A percentile compares a stretch with the other conserved stretches of the same genome.
Conservation (phyloP, 1,139 yeast genomes). For the Candida mesenterica region DNA sequence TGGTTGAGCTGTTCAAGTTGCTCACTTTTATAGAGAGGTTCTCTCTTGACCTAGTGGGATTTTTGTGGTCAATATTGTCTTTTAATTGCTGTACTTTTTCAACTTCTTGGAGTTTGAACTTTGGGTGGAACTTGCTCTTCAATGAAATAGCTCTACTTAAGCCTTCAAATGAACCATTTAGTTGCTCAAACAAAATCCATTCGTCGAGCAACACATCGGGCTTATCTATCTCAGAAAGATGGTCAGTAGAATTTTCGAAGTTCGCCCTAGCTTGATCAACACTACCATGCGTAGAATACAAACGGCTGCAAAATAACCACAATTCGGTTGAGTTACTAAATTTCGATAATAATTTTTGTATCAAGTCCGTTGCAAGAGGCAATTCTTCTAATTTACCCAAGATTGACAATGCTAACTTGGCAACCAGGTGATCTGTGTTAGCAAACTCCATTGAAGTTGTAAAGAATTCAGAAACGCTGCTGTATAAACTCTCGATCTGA, state of each 20-base stretch:
- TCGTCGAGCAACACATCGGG: constrained; percentile 53
- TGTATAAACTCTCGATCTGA: constrained; percentile 14
- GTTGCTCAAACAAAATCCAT: constrained; percentile 39
- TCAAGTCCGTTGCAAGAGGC: constrained; percentile 25
- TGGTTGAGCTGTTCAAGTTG: constrained; percentile 30
- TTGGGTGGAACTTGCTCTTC: not conserved
- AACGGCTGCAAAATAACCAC: constrained; percentile 48
- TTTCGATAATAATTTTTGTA: constrained; percentile 26
- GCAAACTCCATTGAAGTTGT: constrained; percentile 20
- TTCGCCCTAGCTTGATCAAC: constrained; percentile 13
- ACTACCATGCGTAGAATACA: constrained; percentile 24
- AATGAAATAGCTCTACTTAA: constrained; percentile 3
- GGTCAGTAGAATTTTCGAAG: constrained; percentile 16
- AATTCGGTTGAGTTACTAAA: constrained; percentile 39
- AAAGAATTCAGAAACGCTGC: constrained; percentile 13
- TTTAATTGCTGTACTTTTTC: too few species aligned
- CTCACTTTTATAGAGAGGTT: constrained; percentile 48
- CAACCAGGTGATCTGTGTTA: constrained; percentile 35
- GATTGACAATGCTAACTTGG: constrained; percentile 35
- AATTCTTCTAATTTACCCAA: constrained; percentile 25
- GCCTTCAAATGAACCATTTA: constrained; percentile 26
- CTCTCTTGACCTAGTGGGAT: constrained; percentile 52
- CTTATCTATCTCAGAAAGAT: constrained; percentile 37
- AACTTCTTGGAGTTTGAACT: too few species aligned
- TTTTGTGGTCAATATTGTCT: not conserved